phyloP scores from a whole-genome alignment of 1,139 yeast genomes.

The Geotrichum macrosporum region DNA sequence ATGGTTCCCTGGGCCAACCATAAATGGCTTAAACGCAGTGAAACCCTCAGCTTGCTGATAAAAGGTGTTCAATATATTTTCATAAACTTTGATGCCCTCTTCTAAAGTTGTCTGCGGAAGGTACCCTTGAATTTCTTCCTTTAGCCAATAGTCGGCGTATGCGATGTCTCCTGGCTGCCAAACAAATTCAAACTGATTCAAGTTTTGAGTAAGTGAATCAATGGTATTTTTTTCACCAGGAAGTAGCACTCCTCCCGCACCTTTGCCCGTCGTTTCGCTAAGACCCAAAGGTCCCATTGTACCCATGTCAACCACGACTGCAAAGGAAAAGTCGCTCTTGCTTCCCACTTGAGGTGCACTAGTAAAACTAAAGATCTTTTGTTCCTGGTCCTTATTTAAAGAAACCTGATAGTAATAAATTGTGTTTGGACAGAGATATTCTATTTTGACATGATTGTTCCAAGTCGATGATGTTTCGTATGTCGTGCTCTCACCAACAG shows the following conservation, averaged over 20 bases:
- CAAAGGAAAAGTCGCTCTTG: constrained; percentile 27
- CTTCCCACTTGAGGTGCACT: constrained; percentile 28
- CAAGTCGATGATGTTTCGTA: constrained; percentile 31
- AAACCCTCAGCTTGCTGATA: constrained; percentile 30
- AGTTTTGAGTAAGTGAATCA: constrained; percentile 27
- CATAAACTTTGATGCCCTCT: constrained; percentile 26
- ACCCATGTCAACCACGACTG: constrained; percentile 32
- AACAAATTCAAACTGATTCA: constrained; percentile 29
- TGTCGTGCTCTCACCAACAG: constrained; percentile 29
- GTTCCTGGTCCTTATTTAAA: constrained; percentile 2
- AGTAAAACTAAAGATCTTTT: constrained; percentile 24
- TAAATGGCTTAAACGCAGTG: constrained; percentile 29
- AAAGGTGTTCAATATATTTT: constrained; percentile 28
- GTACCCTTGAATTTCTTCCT: constrained; percentile 27
- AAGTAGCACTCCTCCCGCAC: constrained; percentile 24
- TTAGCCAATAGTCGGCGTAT: constrained; percentile 34
- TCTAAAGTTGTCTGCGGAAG: constrained; percentile 22
- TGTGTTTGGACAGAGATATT: constrained; percentile 30
- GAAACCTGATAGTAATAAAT: constrained; percentile 32
- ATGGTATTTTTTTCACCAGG: constrained; percentile 28
- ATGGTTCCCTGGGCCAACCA: constrained; percentile 36
- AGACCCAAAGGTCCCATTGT: constrained; percentile 31
- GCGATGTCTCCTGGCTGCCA: constrained; percentile 36
- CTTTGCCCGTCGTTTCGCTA: constrained; percentile 24
- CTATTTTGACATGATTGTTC: constrained; percentile 33